A percentile compares a stretch with the other conserved stretches of the same genome.
These are phyloP conservation scores for Serendipita vermifera DNA, from an alignment of 768 basidiomycete species.

Conservation along the genomic window DNA sequence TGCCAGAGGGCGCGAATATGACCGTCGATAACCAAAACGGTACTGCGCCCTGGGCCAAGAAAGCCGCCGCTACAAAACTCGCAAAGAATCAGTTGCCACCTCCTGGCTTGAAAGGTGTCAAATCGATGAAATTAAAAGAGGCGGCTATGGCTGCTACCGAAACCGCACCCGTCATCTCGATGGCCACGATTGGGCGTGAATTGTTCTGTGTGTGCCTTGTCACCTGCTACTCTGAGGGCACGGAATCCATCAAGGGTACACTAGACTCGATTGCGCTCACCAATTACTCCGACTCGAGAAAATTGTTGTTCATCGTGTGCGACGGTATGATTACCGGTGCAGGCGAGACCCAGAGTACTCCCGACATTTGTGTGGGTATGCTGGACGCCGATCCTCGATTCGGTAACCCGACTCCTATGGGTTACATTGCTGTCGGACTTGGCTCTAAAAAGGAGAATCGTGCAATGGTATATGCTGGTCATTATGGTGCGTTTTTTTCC, in stretches of 20 bases:
- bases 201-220: slow-evolving; percentile 91
- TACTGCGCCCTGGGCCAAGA: slow-evolving; percentile 80
- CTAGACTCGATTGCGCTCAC: slow-evolving; percentile 88
- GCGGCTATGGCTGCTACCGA: slow-evolving; percentile 16
- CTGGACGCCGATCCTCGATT: slow-evolving; percentile 91
- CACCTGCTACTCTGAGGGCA: slow-evolving; percentile 96
- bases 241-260: slow-evolving; percentile 80
- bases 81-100: slow-evolving; percentile 10
- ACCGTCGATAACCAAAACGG: slow-evolving; percentile 85
- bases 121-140: too few relatives aligned
- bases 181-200: slow-evolving; percentile 87
- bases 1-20: slow-evolving; percentile 92
- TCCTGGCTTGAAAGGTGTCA: not conserved
- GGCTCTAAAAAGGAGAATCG: slow-evolving; percentile 84
- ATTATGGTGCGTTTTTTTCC: slow-evolving; percentile 70
- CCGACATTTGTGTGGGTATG: slow-evolving; percentile 87
- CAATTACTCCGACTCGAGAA: slow-evolving; percentile 81
- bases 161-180: slow-evolving; percentile 52
- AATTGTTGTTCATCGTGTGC: slow-evolving; percentile 85
- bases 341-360: slow-evolving; percentile 90
- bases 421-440: slow-evolving; percentile 78
- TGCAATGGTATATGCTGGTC: slow-evolving; percentile 99
- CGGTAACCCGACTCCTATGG: slow-evolving; percentile 92
- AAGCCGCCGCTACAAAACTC: slow-evolving; percentile 32
- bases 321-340: slow-evolving; percentile 99